Evolutionary conservation across 2,329 filamentous ascomycete genomes (phyloP).

Genomic region (Apiospora hydei): DNA sequence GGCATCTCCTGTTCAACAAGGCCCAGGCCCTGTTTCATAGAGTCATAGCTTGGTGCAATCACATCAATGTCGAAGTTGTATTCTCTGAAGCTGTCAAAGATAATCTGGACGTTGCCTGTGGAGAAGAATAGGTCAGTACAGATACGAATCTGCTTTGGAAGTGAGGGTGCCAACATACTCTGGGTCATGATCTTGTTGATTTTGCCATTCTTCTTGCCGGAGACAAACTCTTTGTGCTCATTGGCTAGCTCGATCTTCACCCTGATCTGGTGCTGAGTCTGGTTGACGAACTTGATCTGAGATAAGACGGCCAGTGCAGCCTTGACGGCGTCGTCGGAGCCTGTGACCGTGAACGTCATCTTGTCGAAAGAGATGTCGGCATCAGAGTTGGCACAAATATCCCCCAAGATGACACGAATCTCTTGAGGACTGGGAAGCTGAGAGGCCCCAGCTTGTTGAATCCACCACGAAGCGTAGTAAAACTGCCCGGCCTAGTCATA

Average conservation of each 20-base stretch:
- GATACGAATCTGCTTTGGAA: too few relatives aligned
- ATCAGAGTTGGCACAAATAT: conserved; percentile 95
- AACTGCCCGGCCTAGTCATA: conserved; percentile 83
- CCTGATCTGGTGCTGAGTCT: conserved; percentile 88
- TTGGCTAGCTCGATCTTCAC: conserved; percentile 99
- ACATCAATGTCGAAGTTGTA: conserved; percentile 99
- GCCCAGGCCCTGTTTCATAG: conserved; percentile 89
- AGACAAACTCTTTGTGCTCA: conserved; percentile 99
- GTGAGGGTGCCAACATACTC: conserved; percentile 59
- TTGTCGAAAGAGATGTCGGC: conserved; percentile 96
- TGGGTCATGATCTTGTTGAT: conserved; percentile 99
- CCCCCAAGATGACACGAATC: conserved; percentile 87
- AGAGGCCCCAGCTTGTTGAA: conserved; percentile 76
- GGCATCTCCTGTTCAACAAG: conserved; percentile 99
- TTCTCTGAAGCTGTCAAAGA: conserved; percentile 98
- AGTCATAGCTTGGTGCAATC: conserved; percentile 89
- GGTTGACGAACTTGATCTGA: conserved; percentile 86
- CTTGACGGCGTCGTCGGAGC: conserved; percentile 96
- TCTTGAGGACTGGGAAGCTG: conserved; percentile 71
- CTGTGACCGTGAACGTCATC: conserved; percentile 90
- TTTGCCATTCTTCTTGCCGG: conserved; percentile 99
- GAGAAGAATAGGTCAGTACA: conserved; percentile 26
- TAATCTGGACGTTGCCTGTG: conserved; percentile 88
- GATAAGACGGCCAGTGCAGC: conserved; percentile 93
- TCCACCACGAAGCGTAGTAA: conserved; percentile 96